Evolutionary conservation across 1,284 basidiomycete genomes (phyloP).

Genomic region (Amylostereum areolatum): DNA sequence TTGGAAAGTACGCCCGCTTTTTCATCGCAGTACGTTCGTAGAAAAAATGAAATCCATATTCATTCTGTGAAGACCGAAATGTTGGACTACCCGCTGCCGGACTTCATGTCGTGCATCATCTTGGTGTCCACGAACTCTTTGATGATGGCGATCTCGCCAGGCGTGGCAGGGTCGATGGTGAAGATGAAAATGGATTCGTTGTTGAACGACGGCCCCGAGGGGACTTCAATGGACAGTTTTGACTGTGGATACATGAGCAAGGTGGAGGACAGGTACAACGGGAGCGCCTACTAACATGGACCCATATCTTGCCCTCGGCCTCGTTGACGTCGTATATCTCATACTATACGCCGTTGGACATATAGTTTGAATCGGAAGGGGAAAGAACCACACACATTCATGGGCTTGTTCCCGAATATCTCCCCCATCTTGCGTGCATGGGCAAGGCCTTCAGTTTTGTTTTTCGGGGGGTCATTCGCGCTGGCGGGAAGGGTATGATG

Average conservation of each 20-base stretch:
- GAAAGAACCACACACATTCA: constrained; percentile 2
- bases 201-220: constrained; percentile 1
- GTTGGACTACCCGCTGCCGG: too few species aligned
- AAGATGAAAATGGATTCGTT: constrained; percentile 11
- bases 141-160: constrained; percentile 5
- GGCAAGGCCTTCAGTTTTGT: constrained; percentile 5
- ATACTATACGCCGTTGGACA: constrained; percentile 2
- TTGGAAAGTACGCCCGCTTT: too few species aligned
- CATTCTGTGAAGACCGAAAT: too few species aligned
- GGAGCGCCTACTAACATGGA: constrained; percentile 5
- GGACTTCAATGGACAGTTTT: background rate
- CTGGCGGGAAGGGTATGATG: constrained; percentile 5
- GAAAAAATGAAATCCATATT: too few species aligned
- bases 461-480: constrained; percentile 2
- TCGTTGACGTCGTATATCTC: constrained; percentile 6
- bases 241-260: background rate
- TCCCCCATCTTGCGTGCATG: background rate
- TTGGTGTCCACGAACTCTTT: constrained; percentile 11
- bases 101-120: background rate
- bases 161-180: constrained; percentile 4
- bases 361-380: background rate
- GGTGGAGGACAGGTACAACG: background rate
- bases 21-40: too few species aligned
- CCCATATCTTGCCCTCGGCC: constrained; percentile 4
- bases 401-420: background rate